phyloP scores from a whole-genome alignment of 2,329 filamentous ascomycete genomes.

The Trichophaea hybrida region DNA sequence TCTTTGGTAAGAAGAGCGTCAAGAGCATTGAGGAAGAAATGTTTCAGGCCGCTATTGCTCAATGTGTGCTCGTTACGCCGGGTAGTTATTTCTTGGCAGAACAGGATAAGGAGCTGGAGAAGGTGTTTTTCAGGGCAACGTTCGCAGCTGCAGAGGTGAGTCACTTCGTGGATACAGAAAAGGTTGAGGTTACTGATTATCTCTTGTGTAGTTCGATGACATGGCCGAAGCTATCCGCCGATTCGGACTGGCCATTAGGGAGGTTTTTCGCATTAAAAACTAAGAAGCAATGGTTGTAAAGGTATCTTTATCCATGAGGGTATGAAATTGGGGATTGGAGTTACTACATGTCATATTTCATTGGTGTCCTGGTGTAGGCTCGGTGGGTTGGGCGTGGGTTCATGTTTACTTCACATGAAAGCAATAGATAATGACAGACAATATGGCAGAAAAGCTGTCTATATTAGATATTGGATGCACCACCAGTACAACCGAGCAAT shows the following conservation, averaged over 20 bases:
- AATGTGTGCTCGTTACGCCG: constrained; percentile 64
- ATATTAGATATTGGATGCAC: not conserved
- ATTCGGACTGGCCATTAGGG: constrained; percentile 59
- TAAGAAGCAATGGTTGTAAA: not conserved
- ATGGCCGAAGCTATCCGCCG: constrained; percentile 59
- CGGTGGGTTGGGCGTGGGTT: too few relatives aligned
- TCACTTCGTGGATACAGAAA: not conserved
- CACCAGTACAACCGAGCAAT: not conserved
- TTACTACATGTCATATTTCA: too few relatives aligned
- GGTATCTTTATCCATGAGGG: not conserved
- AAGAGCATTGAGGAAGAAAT: constrained; percentile 70
- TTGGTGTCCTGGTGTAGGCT: not conserved
- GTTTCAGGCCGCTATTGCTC: constrained; percentile 59
- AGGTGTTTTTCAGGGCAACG: constrained; percentile 77
- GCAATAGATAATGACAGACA: not conserved
- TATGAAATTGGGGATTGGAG: too few relatives aligned
- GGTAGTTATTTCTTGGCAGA: constrained; percentile 89
- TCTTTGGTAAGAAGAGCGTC: constrained; percentile 39
- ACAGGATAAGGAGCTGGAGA: constrained; percentile 37
- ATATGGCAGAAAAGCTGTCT: not conserved
- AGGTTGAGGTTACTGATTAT: not conserved
- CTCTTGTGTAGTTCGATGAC: constrained; percentile 39
- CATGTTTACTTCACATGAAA: not conserved
- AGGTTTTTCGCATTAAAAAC: constrained; percentile 39
- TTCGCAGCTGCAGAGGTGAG: constrained; percentile 57